These are phyloP conservation scores for Arthrobotrys sphaeroides DNA, from an alignment of 2,329 filamentous ascomycete genomes.

Conservation along the genomic window DNA sequence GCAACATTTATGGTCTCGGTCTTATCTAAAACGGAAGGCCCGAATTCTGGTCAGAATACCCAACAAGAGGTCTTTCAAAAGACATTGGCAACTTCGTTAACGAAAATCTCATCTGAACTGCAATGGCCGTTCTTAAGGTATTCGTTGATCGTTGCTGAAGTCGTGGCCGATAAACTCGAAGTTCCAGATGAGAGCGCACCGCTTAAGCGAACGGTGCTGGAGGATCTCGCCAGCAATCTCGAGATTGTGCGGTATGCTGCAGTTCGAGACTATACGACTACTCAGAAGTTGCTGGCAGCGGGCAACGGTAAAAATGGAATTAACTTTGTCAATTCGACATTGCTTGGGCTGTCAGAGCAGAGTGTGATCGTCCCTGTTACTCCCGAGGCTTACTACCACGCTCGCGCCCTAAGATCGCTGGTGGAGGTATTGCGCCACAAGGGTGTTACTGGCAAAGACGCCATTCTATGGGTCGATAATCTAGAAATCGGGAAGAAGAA, in stretches of 20 bases:
- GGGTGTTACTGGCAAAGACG: slow-evolving; percentile 43
- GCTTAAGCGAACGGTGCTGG: slow-evolving; percentile 13
- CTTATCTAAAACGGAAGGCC: slow-evolving; percentile 25
- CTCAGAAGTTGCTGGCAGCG: background rate
- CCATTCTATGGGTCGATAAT: slow-evolving; percentile 37
- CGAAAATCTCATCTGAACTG: slow-evolving; percentile 21
- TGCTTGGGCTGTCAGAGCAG: slow-evolving; percentile 30
- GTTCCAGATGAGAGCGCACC: slow-evolving; percentile 30
- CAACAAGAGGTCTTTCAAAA: background rate
- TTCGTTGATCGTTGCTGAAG: slow-evolving; percentile 41
- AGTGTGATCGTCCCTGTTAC: slow-evolving; percentile 25
- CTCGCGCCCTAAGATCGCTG: slow-evolving; percentile 41
- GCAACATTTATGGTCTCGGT: slow-evolving; percentile 37
- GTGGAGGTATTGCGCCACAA: slow-evolving; percentile 38
- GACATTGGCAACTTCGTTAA: slow-evolving; percentile 15
- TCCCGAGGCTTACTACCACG: slow-evolving; percentile 46
- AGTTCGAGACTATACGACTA: slow-evolving; percentile 31
- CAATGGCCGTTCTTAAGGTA: slow-evolving; percentile 49
- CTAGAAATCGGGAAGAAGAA: slow-evolving; percentile 44
- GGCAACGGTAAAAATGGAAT: slow-evolving; percentile 31
- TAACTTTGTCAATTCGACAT: slow-evolving; percentile 45
- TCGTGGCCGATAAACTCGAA: slow-evolving; percentile 28
- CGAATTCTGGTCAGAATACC: background rate
- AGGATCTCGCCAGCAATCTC: slow-evolving; percentile 18
- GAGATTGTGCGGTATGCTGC: slow-evolving; percentile 19